phyloP scores from a whole-genome alignment of 2,329 filamentous ascomycete genomes.

The Stagonosporopsis rhizophila region DNA sequence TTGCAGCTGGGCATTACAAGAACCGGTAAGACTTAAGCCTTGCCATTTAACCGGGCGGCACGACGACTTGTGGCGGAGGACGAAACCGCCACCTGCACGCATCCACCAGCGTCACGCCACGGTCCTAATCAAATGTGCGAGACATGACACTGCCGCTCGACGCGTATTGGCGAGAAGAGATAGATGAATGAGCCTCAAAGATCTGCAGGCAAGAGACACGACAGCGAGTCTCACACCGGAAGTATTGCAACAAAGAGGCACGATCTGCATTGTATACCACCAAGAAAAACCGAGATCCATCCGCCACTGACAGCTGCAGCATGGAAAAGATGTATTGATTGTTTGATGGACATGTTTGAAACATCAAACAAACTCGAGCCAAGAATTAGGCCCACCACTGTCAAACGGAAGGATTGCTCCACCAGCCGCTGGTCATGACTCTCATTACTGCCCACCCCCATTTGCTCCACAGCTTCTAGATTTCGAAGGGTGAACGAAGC shows the following conservation, averaged over 20 bases:
- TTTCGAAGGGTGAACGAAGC: constrained; percentile 3
- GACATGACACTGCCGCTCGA: not conserved
- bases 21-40: not conserved
- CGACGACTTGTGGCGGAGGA: not conserved
- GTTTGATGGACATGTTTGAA: constrained; percentile 19
- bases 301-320: constrained; percentile 2
- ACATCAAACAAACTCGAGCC: constrained; percentile 10
- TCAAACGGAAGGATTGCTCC: constrained; percentile 7
- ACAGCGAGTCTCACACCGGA: not conserved
- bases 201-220: not conserved
- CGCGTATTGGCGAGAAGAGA: not conserved
- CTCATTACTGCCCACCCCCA: constrained; percentile 1
- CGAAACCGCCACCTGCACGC: constrained; percentile 2
- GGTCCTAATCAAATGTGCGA: constrained; percentile 1
- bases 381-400: constrained; percentile 8
- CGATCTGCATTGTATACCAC: constrained; percentile 5
- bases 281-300: constrained; percentile 1
- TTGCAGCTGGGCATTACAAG: not conserved
- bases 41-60: constrained; percentile 13
- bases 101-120: constrained; percentile 14
- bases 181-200: not conserved
- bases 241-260: constrained; percentile 8
- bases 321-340: constrained; percentile 14
- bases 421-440: constrained; percentile 3
- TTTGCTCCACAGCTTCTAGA: constrained; percentile 17